A percentile compares a stretch with the other conserved stretches of the same genome.
phyloP scores from a whole-genome alignment of 805 yeast species.

The Candida suzukii region DNA sequence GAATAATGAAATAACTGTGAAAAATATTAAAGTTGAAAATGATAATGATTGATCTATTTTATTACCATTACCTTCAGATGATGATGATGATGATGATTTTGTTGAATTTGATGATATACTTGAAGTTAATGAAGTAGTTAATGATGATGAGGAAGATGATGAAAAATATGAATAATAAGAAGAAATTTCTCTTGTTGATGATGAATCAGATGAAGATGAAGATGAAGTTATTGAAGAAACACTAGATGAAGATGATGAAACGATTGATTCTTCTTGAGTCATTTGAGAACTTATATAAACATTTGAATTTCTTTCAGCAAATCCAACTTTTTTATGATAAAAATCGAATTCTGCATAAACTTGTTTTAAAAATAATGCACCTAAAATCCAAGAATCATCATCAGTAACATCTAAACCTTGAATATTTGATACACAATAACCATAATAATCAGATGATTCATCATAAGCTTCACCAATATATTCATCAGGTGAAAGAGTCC shows the following conservation, averaged over 20 bases:
- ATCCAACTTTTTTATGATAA: conserved; percentile 41
- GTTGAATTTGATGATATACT: background rate
- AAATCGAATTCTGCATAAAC: conserved; percentile 55
- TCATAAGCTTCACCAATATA: conserved; percentile 45
- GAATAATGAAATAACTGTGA: too few relatives aligned
- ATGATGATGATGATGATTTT: conserved; percentile 16
- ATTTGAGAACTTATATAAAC: conserved; percentile 10
- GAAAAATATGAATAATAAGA: background rate
- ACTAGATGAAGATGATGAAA: background rate
- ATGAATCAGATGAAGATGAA: conserved; percentile 1
- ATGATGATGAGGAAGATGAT: background rate
- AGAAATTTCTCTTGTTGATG: background rate
- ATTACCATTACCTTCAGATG: background rate
- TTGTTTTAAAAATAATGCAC: conserved; percentile 51
- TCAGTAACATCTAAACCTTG: conserved; percentile 43
- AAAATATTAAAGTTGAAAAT: too few relatives aligned
- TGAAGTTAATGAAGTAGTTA: background rate
- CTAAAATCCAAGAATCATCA: conserved; percentile 50
- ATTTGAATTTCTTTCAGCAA: conserved; percentile 36
- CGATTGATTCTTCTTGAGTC: background rate
- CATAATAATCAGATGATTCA: conserved; percentile 26
- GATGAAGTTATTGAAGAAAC: conserved; percentile 1
- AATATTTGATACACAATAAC: conserved; percentile 57
- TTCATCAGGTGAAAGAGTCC: conserved; percentile 34
- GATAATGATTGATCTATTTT: too few relatives aligned